Conservation (phyloP, 192 early-diverging fungal genomes). For the Dissophora globulifera region DNA sequence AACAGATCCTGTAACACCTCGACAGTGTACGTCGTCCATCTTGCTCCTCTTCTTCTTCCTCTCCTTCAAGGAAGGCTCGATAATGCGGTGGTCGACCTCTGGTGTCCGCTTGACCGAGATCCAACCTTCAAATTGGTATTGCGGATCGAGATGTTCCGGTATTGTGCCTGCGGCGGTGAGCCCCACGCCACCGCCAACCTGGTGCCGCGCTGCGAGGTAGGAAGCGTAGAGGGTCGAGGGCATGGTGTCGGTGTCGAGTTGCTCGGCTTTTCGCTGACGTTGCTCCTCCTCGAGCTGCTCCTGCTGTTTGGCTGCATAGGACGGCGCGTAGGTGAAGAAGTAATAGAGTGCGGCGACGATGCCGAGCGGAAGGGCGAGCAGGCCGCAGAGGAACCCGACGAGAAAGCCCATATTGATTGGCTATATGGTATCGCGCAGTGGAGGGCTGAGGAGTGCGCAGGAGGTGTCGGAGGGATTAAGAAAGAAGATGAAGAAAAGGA, state of each 20-base stretch:
- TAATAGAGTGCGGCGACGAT: constrained; percentile 22
- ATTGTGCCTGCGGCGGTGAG: constrained; percentile 7
- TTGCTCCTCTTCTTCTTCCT: constrained; percentile 26
- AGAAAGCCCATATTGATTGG: constrained; percentile 31
- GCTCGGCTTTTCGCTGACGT: constrained; percentile 14
- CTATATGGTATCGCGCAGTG: not conserved
- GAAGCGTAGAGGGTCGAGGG: constrained; percentile 39
- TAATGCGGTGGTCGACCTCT: constrained; percentile 48
- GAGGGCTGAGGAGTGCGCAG: not conserved
- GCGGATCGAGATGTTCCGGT: constrained; percentile 46
- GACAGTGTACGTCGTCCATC: constrained; percentile 15
- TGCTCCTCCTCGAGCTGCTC: constrained; percentile 8
- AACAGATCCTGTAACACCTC: constrained; percentile 30
- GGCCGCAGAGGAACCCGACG: constrained; percentile 39
- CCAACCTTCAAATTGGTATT: constrained; percentile 50
- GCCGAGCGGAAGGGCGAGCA: constrained; percentile 34
- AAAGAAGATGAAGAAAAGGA: too few species aligned
- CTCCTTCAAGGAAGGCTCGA: constrained; percentile 44
- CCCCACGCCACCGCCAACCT: not conserved
- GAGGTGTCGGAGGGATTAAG: not conserved
- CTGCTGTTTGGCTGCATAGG: constrained; percentile 21
- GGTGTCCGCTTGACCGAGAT: constrained; percentile 48
- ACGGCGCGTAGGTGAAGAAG: constrained; percentile 46
- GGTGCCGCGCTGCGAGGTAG: constrained; percentile 3
- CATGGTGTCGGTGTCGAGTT: constrained; percentile 33